phyloP scores from a whole-genome alignment of 75 land plant genomes.

The Larix kaempferi region DNA sequence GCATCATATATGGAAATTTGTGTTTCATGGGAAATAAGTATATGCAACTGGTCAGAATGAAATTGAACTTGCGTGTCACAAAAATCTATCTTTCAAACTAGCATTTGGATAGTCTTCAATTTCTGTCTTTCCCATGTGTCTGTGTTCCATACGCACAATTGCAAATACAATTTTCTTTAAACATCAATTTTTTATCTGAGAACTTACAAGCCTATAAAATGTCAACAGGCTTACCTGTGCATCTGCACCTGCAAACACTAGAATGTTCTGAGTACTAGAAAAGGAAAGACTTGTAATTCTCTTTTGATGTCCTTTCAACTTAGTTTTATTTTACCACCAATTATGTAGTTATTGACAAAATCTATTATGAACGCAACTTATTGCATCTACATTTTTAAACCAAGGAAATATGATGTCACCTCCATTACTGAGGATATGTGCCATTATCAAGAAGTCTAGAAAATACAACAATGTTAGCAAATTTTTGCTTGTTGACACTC shows the following conservation, averaged over 20 bases:
- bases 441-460: neutral
- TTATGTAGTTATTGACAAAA: neutral
- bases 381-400: neutral
- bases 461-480: neutral
- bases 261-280: constrained; percentile 47
- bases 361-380: neutral
- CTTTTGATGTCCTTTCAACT: constrained; percentile 57
- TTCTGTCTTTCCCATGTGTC: constrained; percentile 79
- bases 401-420: neutral
- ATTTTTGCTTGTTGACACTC: neutral
- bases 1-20: constrained; percentile 64
- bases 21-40: constrained; percentile 59
- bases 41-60: constrained; percentile 39
- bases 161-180: constrained; percentile 17
- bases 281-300: constrained; percentile 67
- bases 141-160: constrained; percentile 77
- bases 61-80: constrained; percentile 58
- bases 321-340: constrained; percentile 25
- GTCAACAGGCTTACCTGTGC: constrained; percentile 37
- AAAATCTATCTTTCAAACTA: constrained; percentile 42
- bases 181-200: constrained; percentile 18
- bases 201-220: no score
- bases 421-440: neutral
- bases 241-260: constrained; percentile 71
- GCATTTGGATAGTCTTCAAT: constrained; percentile 47